Base-by-base conservation (phyloP, 1,284 basidiomycete genomes). In the Ganoderma sinense region DNA sequence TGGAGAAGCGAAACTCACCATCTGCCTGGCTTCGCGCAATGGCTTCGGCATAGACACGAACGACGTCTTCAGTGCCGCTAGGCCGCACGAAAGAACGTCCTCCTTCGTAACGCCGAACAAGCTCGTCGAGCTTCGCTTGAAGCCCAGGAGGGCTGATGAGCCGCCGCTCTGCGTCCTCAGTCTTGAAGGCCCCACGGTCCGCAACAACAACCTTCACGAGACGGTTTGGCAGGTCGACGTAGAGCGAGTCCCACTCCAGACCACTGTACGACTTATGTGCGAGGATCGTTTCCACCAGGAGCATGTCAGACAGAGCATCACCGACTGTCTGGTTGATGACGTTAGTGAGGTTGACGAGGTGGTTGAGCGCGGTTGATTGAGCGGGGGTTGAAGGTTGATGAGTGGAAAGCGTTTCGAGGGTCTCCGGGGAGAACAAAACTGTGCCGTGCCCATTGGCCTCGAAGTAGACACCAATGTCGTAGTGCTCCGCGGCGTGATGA, bases 391-490 rank as follows among this genome's bases (percentile, higher is more conserved):
- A 87, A 1, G 96, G 93, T 75, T 92, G 85, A 74, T 95, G 85
- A 13, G 83, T 82, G 58, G 85, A 80, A 36, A 97, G 84, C 48
- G 82, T 88, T 40, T 88, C 84, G 61, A 91, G 85, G 1, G 95
- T 93, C 26, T 86, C 81, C 10, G 87, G 87, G 2, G 97, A 98
- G 84, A 99, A 99, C 64, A 99, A 83, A 59, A 99, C 96, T 1
- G 98, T 99, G 51, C 98, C 98, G 78, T 99, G 98, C 0, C 98
- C 98, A 80, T 99, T 99, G 64, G 98, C 98, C 82, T 99, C 98
- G 78, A 99, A 99, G 84, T 99, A 99, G 60, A 99, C 96, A 36
- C 98, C 98, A 73, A 99, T 89, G 78, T 97, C 91, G 82, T 93
- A 99, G 74, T 91, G 89, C 77, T 97, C 95, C 8, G 98, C 98